Evolutionary conservation across 805 yeast species (phyloP), one percentile per base, ranked within the genome.

Genomic region (Wickerhamomyces strasburgensis): DNA sequence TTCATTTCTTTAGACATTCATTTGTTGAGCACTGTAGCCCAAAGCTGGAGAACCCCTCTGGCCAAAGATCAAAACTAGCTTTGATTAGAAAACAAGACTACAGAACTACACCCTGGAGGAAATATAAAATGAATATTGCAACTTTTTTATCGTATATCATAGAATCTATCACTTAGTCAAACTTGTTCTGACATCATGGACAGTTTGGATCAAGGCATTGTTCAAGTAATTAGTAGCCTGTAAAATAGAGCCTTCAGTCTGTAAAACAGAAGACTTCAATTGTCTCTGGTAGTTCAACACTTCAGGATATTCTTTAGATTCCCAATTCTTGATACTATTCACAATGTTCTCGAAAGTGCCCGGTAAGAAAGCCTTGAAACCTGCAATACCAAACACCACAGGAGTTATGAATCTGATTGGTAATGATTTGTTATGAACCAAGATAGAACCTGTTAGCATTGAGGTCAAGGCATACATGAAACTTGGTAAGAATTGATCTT

Each of bases 361-460:
- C 15, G 86, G 86, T 70, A 78, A 68, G 54, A 67, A 64, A 17
- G 57, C 49, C 23, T 50, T 56, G 52, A 72, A 70, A 5, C 68
- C 62, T 14, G 63, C 62, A 13, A 65, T 54, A 23, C 80, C 83
- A 44, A 76, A 67, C 0, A 65, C 34, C 13, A 72, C 34, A 2
- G 85, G 84, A 4, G 75, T 58, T 4, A 70, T 24, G 43, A 76
- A 72, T 45, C 85, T 65, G 5, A 70, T 26, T 1, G 75, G 74
- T 8, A 76, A 54, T 1, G 70, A 49, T 46, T 73, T 65, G 43
- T 64, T 70, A 39, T 67, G 65, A 13, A 66, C 73, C 24, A 74
- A 42, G 38, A 80, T 72, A 3, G 83, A 75, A 10, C 83, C 82
- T 2, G 75, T 50, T 43, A 80, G 68, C 4, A 79, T 58, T 5